These are phyloP conservation scores for Lactarius vividus DNA, from an alignment of 768 basidiomycete genomes.

Conservation along the genomic window DNA sequence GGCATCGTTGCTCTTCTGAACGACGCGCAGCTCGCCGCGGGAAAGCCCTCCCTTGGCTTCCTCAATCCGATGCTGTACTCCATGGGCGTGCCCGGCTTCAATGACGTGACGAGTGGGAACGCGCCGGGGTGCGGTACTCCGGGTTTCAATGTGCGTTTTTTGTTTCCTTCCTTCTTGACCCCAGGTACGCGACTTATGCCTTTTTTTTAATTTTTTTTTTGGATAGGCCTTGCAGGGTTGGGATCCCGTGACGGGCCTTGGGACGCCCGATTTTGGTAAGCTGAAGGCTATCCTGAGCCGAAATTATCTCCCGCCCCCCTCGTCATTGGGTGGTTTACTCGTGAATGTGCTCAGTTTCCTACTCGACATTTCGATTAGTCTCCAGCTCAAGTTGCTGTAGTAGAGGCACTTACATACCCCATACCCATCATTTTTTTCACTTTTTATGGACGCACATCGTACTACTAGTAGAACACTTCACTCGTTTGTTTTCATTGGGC, in stretches of 20 bases:
- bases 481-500: not conserved
- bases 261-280: slow-evolving; percentile 36
- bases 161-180: not conserved
- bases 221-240: slow-evolving; percentile 36
- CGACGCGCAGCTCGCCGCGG: slow-evolving; percentile 34
- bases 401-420: not conserved
- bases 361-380: not conserved
- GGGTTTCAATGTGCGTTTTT: slow-evolving; percentile 33
- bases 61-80: slow-evolving; percentile 40
- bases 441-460: not conserved
- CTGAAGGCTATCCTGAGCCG: slow-evolving; percentile 32
- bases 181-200: too few species aligned
- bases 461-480: too few species aligned
- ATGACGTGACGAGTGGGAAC: slow-evolving; percentile 39
- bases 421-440: not conserved
- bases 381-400: slow-evolving; percentile 7
- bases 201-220: not conserved
- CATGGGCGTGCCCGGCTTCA: slow-evolving; percentile 31
- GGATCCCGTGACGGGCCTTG: slow-evolving; percentile 39
- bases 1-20: slow-evolving; percentile 59
- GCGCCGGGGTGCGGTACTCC: slow-evolving; percentile 40
- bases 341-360: not conserved
- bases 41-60: slow-evolving; percentile 37
- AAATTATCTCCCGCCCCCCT: not conserved
- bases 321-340: not conserved